Conservation (phyloP, 2,329 filamentous ascomycete genomes). For the Apiospora marii region DNA sequence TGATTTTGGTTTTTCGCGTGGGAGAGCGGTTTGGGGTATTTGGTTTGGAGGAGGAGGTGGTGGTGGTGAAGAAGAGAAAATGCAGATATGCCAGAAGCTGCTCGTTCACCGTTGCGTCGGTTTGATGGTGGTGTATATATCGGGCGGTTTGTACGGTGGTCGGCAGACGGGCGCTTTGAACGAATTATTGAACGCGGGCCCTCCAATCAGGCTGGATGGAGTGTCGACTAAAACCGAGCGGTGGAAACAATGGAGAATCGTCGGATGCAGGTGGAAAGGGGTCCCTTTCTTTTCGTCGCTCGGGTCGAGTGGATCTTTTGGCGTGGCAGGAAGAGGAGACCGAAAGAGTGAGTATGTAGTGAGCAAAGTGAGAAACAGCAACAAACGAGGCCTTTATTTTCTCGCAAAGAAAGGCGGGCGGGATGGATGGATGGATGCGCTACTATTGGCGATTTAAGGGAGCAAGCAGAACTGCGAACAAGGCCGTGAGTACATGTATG, state of each 20-base stretch:
- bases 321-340: constrained; percentile 4
- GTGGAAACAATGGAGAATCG: constrained; percentile 21
- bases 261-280: constrained; percentile 24
- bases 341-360: background rate
- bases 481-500: background rate
- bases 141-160: constrained; percentile 9
- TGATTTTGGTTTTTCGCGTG: background rate
- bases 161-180: background rate
- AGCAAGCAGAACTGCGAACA: background rate
- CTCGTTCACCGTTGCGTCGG: background rate
- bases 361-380: background rate
- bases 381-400: background rate
- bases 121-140: constrained; percentile 12
- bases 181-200: background rate
- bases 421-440: constrained; percentile 1
- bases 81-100: background rate
- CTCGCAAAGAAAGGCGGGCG: constrained; percentile 13
- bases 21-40: constrained; percentile 14
- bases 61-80: background rate
- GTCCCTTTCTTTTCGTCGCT: constrained; percentile 21
- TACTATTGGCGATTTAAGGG: background rate
- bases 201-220: constrained; percentile 15
- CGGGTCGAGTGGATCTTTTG: constrained; percentile 22
- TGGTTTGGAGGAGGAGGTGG: background rate
- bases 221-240: constrained; percentile 12